These are phyloP conservation scores for Bothriochloa decipiens DNA, from an alignment of 176 grass and related monocot species.

Conservation along the genomic window DNA sequence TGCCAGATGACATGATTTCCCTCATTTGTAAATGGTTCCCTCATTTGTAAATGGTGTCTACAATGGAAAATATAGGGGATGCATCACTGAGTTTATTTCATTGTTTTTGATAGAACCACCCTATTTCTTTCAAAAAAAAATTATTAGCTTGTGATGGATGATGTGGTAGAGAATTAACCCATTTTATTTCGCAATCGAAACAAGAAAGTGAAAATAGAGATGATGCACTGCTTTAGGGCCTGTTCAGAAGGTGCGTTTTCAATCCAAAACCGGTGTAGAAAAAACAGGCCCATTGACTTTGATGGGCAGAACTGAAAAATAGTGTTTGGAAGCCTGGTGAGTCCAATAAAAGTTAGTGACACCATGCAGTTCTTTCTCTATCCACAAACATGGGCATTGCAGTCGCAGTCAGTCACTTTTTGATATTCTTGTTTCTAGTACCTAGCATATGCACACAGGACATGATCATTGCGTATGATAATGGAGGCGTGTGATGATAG, in stretches of 20 bases:
- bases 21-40: background rate
- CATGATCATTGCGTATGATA: background rate
- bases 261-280: background rate
- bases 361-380: too few species aligned
- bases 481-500: background rate
- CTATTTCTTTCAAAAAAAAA: background rate
- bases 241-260: background rate
- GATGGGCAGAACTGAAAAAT: background rate
- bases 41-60: background rate
- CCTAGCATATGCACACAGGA: background rate
- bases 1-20: constrained; percentile 7
- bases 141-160: background rate
- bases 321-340: too few species aligned
- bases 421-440: too few species aligned
- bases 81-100: background rate
- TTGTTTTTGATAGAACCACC: background rate
- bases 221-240: background rate
- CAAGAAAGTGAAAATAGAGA: background rate
- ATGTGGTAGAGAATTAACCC: background rate
- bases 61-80: background rate
- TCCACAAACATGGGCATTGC: too few species aligned
- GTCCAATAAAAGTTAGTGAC: too few species aligned
- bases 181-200: background rate
- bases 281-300: background rate
- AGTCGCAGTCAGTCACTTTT: too few species aligned